Evolutionary conservation across 768 basidiomycete genomes (phyloP).

Genomic region (Lactarius trivialis): DNA sequence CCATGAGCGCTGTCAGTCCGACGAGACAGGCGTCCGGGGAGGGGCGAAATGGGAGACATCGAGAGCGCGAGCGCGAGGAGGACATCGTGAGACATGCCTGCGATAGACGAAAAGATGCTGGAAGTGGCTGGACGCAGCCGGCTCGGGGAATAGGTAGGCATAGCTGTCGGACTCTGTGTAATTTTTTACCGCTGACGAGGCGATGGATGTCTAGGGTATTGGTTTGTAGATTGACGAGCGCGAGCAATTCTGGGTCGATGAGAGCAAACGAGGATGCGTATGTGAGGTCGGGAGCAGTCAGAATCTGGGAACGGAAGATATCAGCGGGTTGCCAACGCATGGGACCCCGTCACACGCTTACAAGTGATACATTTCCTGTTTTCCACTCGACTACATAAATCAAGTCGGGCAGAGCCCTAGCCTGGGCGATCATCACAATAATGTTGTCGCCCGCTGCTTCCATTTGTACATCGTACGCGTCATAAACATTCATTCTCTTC

Average conservation of each 20-base stretch:
- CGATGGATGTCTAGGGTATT: conserved; percentile 11
- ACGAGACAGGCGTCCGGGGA: conserved; percentile 12
- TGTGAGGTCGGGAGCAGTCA: conserved; percentile 16
- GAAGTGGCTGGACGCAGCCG: not conserved
- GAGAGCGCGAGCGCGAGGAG: not conserved
- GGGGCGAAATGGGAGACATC: conserved; percentile 13
- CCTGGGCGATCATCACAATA: conserved; percentile 15
- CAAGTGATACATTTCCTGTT: conserved; percentile 9
- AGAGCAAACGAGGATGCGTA: conserved; percentile 18
- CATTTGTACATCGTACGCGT: conserved; percentile 14
- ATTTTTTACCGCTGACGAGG: not conserved
- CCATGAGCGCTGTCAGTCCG: conserved; percentile 2
- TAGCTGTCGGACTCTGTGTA: conserved; percentile 5
- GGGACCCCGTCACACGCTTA: not conserved
- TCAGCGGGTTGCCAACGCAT: not conserved
- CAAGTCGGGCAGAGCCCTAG: conserved; percentile 9
- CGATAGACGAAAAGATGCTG: not conserved
- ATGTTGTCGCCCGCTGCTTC: conserved; percentile 8
- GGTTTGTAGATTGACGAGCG: conserved; percentile 10
- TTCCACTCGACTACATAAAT: conserved; percentile 14
- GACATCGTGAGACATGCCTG: conserved; percentile 1
- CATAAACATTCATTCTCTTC: not conserved
- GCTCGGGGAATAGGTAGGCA: conserved; percentile 5
- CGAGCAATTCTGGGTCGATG: conserved; percentile 4
- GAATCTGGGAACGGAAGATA: not conserved